Evolutionary conservation across 805 yeast species (phyloP).

Genomic region (Saccharomycopsis sp.): DNA sequence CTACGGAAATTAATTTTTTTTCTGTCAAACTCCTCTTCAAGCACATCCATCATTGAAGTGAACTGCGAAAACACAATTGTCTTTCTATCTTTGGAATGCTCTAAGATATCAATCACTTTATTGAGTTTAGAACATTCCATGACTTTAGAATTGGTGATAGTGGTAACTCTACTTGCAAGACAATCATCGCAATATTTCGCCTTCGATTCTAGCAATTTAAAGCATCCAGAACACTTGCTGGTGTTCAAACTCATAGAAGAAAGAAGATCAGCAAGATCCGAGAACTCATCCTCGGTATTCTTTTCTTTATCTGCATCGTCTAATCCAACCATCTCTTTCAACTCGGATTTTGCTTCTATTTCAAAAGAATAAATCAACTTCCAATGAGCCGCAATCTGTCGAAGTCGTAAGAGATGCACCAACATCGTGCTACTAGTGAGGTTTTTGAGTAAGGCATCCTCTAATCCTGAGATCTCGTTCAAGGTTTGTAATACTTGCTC

Average conservation of each 20-base stretch:
- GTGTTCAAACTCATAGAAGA: conserved; percentile 20
- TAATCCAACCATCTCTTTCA: background rate
- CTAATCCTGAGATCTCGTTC: background rate
- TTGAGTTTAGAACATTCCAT: conserved; percentile 27
- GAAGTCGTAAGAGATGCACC: conserved; percentile 27
- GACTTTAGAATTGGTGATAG: background rate
- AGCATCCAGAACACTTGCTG: conserved; percentile 3
- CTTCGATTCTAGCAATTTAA: conserved; percentile 9
- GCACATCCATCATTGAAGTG: conserved; percentile 28
- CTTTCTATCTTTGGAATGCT: conserved; percentile 27
- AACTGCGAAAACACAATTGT: conserved; percentile 38
- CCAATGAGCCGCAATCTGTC: conserved; percentile 31
- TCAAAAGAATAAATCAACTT: conserved; percentile 1
- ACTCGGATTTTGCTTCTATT: conserved; percentile 4
- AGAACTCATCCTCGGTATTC: conserved; percentile 25
- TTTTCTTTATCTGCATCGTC: background rate
- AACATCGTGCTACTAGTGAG: conserved; percentile 23
- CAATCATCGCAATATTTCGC: conserved; percentile 19
- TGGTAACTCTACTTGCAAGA: background rate
- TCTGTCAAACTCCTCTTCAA: conserved; percentile 25
- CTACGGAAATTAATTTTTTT: conserved; percentile 26
- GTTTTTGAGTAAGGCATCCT: background rate
- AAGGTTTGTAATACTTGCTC: background rate
- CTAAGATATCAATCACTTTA: conserved; percentile 27
- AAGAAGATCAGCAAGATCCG: conserved; percentile 24